Base-by-base conservation (phyloP, 768 basidiomycete species). In the Gloeopeniophorella convolvens region DNA sequence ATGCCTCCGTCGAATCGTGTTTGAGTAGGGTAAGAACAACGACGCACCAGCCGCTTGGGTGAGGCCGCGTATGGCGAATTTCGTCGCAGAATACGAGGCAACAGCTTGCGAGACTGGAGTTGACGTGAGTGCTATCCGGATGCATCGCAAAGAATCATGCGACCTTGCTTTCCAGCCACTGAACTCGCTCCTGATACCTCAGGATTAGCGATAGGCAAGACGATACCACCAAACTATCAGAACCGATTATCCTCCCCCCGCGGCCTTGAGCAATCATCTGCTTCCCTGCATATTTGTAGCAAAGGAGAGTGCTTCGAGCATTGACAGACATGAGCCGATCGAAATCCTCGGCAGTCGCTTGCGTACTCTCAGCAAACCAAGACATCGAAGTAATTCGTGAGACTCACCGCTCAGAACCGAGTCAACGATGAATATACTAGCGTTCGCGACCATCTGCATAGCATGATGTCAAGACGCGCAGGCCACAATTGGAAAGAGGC, bases 11-110 rank as follows among this genome's bases (percentile, higher is more conserved):
- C 45, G 42, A 20, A 5, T 20, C 21, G 26, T n/a, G 15, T 11
- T n/a, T 21, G 24, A 10, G 21, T 8, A 3, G 16, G 2, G 15
- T 18, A 12, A 13, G 8, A 18, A 10, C 12, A 41, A 36, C 2
- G 28, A 8, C 49, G 11, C 36, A 54, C 59, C 59, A 28, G 51
- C 45, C 15, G 42, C 34, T 43, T 61, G 60, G 4, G 61, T 62
- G 30, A 62, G 30, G n/a, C 56, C 60, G 3, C 58, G 40, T 33
- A 62, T 34, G 13, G 60, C 61, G 36, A 62, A 62, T 41, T 62
- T 62, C 36, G 45, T 48, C 13, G 60, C 45, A 10, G 35, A 39
- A 39, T 62, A 62, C 3, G 41, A 23, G 13, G 43, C 0, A 13
- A 23, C 18, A 27, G 27, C 9, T 10, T 15, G 6, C 2, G 16